Evolutionary conservation across 805 yeast species (phyloP), one percentile per base, ranked within the genome.

Genomic region (Candida odintsovae): DNA sequence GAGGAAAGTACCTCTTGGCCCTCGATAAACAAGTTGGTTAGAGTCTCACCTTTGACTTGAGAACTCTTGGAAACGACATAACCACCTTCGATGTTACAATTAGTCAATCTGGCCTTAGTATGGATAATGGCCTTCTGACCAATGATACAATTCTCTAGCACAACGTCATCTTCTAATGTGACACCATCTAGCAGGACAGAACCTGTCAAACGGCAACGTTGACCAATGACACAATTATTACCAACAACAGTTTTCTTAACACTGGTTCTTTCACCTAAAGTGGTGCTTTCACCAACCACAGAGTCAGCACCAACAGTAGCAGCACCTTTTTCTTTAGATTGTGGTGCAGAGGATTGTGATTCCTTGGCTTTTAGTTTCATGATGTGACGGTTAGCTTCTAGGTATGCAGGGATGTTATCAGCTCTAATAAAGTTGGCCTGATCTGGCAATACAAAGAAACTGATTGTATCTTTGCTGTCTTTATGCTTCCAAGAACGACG

Each of bases 401-500:
- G 77, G 64, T 82, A 90, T 2, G 92, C 86, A 2, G 86, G 76
- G 41, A 88, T 69, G 60, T 83, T 87, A 62, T 89, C 90, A 42
- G 86, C 75, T 54, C 98, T 77, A 49, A 87, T 75, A 59, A 90
- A 90, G 3, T 76, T 70, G 12, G 85, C 78, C 49, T 81, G 78
- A 25, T 75, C 70, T 4, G 97, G 96, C 23, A 90, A 62, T 21
- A 82, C 75, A 51, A 84, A 76, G 55, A 92, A 70, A 4, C 85
- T 85, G 16, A 94, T 76, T 1, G 82, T 76, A 46, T 82, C 87
- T 51, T 72, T 72, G 10, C 65, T 61, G 6, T 59, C 56, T 0
- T 84, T 72, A 61, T 90, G 96, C 56, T 77, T 78, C 99, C 99
- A 94, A 2, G 96, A 83, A 52, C 95, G 78, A 65, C 98, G 78